Base-by-base conservation (phyloP, 805 yeast species). In the Kazachstania kunashirensis region DNA sequence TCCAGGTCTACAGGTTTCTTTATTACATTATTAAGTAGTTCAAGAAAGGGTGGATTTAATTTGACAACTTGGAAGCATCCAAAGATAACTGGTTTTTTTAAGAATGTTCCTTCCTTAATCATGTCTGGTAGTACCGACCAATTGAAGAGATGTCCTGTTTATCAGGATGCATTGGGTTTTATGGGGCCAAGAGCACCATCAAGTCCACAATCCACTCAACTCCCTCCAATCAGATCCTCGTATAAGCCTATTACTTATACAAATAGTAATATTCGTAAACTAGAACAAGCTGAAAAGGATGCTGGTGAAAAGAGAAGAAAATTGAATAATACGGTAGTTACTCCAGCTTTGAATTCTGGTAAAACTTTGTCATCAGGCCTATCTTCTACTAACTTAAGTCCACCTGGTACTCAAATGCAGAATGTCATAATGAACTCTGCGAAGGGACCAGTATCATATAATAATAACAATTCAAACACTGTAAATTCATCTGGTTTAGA, bases 1-100 rank as follows among this genome's bases (percentile, higher is more conserved):
- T 65, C 73, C 25, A 78, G 77, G 47, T 78, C 82, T 7, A 65
- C 66, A 2, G 62, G 63, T 1, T 66, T 66, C 41, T 66, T 66
- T 34, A 56, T 66, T 20, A 61, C 67, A 0, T 42, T 66, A 21
- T 40, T 66, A 32, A 59, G 50, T 41, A 31, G 37, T 63, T 38
- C 46, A 26, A 49, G 44, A 29, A 29, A 20, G 16, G 18, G 27
- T 12, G 40, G 31, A 17, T 20, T 26, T 17, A 34, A 34, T 33
- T 36, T 31, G 24, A 31, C 40, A 8, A 46, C 39, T 13, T 43
- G 46, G 45, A 47, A 47, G 17, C 51, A 45, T 38, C 54, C 58
- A 24, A 50, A 46, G 18, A 52, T 56, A 26, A 41, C 59, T 3
- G 53, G 52, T 8, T 47, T 52, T 31, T 55, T 55, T 38, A 55